A percentile compares a stretch with the other conserved stretches of the same genome.
Evolutionary conservation across 495 filamentous ascomycete genomes (phyloP).

Genomic region (Aspergillus conjunctus): DNA sequence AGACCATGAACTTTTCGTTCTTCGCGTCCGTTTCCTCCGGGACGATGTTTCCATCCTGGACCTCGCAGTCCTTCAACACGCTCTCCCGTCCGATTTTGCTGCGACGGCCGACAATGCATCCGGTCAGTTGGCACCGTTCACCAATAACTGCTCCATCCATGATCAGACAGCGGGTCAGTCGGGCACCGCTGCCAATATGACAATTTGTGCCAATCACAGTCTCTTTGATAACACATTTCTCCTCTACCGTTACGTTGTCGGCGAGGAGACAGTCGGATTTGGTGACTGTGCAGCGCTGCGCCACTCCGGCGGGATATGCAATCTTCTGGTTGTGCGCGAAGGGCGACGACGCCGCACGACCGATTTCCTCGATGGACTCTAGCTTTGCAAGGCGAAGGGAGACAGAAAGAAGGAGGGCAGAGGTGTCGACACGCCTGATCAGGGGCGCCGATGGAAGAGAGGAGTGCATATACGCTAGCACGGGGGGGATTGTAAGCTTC

Average conservation of each 20-base stretch:
- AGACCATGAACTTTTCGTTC: constrained; percentile 83
- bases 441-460: constrained; percentile 54
- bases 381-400: constrained; percentile 86
- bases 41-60: constrained; percentile 84
- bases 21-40: constrained; percentile 80
- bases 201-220: constrained; percentile 83
- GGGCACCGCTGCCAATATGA: constrained; percentile 77
- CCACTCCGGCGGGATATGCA: constrained; percentile 74
- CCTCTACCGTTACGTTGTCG: constrained; percentile 81
- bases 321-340: constrained; percentile 78
- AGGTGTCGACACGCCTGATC: constrained; percentile 84
- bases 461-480: constrained; percentile 78
- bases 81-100: constrained; percentile 75
- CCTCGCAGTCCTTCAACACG: constrained; percentile 80
- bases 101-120: constrained; percentile 77
- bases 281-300: constrained; percentile 73
- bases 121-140: constrained; percentile 72
- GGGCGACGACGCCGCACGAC: constrained; percentile 59
- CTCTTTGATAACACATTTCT: constrained; percentile 84
- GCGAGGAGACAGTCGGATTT: constrained; percentile 75
- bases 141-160: constrained; percentile 90
- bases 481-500: constrained; percentile 59
- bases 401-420: constrained; percentile 73
- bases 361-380: constrained; percentile 66
- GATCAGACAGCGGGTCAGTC: constrained; percentile 76